Evolutionary conservation across 306 rosid genomes (phyloP).

Genomic region (Nissolia schottii): DNA sequence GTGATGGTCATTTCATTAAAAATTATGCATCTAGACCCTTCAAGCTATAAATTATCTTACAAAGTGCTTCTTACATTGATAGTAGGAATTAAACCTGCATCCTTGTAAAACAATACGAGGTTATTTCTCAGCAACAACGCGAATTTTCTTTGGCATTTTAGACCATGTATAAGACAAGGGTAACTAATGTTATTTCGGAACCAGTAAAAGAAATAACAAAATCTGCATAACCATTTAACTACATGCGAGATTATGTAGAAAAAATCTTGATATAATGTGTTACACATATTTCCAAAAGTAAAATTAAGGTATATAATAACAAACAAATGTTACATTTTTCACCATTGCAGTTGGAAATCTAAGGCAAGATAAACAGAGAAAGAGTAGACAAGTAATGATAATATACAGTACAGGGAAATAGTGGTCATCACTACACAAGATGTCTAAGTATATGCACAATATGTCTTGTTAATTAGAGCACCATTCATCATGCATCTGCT

Average conservation of each 20-base stretch:
- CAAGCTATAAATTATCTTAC: too few relatives aligned
- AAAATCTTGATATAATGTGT: not conserved
- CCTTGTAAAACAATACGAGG: too few relatives aligned
- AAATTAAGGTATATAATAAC: not conserved
- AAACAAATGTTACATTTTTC: constrained; percentile 2
- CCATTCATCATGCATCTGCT: constrained; percentile 29
- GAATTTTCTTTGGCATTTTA: too few relatives aligned
- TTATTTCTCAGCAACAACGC: not conserved
- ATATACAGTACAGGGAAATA: not conserved
- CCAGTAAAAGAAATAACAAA: not conserved
- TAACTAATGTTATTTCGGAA: not conserved
- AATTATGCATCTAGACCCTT: too few relatives aligned
- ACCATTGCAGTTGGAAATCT: not conserved
- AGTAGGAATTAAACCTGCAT: too few relatives aligned
- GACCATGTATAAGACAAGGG: too few relatives aligned
- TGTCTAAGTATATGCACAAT: not conserved
- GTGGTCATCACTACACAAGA: not conserved
- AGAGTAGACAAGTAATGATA: not conserved
- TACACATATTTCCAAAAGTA: not conserved
- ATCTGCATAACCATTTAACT: not conserved
- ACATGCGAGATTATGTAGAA: not conserved
- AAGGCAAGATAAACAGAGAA: not conserved
- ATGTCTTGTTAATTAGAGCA: not conserved
- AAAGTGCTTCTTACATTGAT: too few relatives aligned
- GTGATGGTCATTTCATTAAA: too few relatives aligned